These are phyloP conservation scores for Kodamaea anthophila DNA, from an alignment of 1,139 yeast genomes.

Conservation along the genomic window DNA sequence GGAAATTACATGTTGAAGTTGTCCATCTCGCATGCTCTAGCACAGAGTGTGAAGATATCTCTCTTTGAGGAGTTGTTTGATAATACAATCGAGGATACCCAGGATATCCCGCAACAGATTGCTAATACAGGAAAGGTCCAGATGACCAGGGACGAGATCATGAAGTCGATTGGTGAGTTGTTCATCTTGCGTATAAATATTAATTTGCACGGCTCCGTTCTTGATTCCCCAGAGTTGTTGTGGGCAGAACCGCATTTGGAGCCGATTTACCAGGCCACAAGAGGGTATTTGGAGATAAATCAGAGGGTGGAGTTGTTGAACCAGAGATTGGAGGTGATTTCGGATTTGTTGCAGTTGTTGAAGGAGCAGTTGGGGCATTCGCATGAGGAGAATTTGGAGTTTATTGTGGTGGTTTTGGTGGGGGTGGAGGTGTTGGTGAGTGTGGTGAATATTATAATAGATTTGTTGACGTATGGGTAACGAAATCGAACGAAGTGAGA, in stretches of 20 bases:
- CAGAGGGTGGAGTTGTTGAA: constrained; percentile 85
- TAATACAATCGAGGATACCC: constrained; percentile 93
- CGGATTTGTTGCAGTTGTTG: constrained; percentile 89
- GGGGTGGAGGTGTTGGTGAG: constrained; percentile 91
- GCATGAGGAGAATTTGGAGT: constrained; percentile 84
- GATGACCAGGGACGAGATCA: constrained; percentile 88
- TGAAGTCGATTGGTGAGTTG: constrained; percentile 94
- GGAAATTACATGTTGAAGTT: constrained; percentile 84
- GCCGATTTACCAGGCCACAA: constrained; percentile 92
- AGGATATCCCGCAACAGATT: constrained; percentile 92
- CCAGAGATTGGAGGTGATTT: constrained; percentile 87
- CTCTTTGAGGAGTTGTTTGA: constrained; percentile 92
- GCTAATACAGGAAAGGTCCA: constrained; percentile 92
- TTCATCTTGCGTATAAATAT: constrained; percentile 86
- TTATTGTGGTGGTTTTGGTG: constrained; percentile 85
- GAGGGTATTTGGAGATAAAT: constrained; percentile 90
- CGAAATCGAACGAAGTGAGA: neutral
- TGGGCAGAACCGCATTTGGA: constrained; percentile 98
- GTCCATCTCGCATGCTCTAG: constrained; percentile 85
- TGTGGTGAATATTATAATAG: constrained; percentile 56
- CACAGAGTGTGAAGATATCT: constrained; percentile 91
- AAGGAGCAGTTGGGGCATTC: constrained; percentile 95
- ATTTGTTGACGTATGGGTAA: constrained; percentile 25
- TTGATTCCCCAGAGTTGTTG: constrained; percentile 96
- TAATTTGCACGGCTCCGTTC: constrained; percentile 88